A percentile compares a stretch with the other conserved stretches of the same genome.
These are phyloP conservation scores for Russula virescens DNA, from an alignment of 768 basidiomycete species.

Conservation along the genomic window DNA sequence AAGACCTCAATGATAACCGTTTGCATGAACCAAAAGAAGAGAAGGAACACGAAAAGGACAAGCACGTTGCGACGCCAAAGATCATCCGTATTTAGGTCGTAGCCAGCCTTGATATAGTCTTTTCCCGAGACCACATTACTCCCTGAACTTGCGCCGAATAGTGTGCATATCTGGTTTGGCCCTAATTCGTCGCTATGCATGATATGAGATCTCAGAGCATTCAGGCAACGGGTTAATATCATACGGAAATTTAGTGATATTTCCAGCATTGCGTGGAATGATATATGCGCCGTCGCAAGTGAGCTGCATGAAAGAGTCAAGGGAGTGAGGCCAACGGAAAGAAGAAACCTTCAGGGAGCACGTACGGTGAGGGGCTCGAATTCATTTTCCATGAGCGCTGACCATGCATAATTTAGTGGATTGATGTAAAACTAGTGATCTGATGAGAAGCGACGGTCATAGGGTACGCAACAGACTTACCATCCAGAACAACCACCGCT, in stretches of 20 bases:
- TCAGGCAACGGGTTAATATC: slow-evolving; percentile 26
- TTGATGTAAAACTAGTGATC: slow-evolving; percentile 70
- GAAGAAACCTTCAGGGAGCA: neutral
- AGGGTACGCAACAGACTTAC: slow-evolving; percentile 35
- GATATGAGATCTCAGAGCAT: neutral
- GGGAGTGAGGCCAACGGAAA: slow-evolving; percentile 31
- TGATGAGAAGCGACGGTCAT: slow-evolving; percentile 22
- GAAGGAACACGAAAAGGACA: slow-evolving; percentile 65
- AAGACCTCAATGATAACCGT: slow-evolving; percentile 58
- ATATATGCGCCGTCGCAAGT: slow-evolving; percentile 61
- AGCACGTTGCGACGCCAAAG: slow-evolving; percentile 66
- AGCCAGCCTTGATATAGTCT: slow-evolving; percentile 71
- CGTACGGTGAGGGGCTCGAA: slow-evolving; percentile 51
- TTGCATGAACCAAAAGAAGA: slow-evolving; percentile 66
- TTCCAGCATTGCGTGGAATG: slow-evolving; percentile 57
- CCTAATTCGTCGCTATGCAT: slow-evolving; percentile 57
- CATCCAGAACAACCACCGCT: slow-evolving; percentile 85
- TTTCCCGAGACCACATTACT: slow-evolving; percentile 62
- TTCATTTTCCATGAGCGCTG: slow-evolving; percentile 80
- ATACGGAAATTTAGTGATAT: slow-evolving; percentile 56
- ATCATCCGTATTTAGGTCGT: slow-evolving; percentile 44
- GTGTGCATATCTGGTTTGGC: slow-evolving; percentile 71
- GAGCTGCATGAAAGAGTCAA: slow-evolving; percentile 33
- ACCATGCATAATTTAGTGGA: slow-evolving; percentile 53
- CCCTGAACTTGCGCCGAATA: slow-evolving; percentile 59